Evolutionary conservation across 345 rosid genomes (phyloP).

Genomic region (Trapa bicornis): DNA sequence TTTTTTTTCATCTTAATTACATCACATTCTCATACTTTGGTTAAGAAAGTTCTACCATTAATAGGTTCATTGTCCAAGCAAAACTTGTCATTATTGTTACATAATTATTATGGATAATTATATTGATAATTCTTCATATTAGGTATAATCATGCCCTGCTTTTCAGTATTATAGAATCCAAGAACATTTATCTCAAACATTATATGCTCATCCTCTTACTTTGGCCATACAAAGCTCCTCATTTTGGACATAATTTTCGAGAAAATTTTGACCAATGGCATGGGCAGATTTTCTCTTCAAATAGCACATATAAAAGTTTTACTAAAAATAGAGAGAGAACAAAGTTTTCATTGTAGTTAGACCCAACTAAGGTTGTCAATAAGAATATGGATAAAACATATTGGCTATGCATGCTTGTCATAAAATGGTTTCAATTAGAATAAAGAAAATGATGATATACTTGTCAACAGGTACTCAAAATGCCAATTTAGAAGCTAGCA

Average conservation of each 20-base stretch:
- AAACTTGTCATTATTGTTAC: background rate
- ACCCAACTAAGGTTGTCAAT: background rate
- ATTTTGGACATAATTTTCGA: background rate
- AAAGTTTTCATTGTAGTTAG: background rate
- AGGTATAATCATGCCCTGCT: background rate
- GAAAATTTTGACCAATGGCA: background rate
- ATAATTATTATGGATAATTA: too few relatives aligned
- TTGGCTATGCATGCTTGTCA: background rate
- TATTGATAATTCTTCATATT: too few relatives aligned
- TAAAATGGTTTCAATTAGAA: background rate
- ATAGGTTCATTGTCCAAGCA: background rate
- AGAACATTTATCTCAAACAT: background rate
- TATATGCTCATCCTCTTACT: background rate
- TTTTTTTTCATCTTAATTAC: background rate
- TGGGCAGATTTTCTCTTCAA: background rate
- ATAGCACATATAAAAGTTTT: background rate
- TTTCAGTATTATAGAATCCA: background rate
- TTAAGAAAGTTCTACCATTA: background rate
- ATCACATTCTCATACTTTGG: background rate
- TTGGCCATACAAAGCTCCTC: background rate
- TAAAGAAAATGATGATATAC: background rate
- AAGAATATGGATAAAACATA: background rate
- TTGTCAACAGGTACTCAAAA: background rate
- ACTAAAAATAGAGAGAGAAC: background rate
- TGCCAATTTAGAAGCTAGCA: background rate